These are phyloP conservation scores for Obelidium mucronatum DNA, from an alignment of 192 early-diverging fungal genomes.

Conservation along the genomic window DNA sequence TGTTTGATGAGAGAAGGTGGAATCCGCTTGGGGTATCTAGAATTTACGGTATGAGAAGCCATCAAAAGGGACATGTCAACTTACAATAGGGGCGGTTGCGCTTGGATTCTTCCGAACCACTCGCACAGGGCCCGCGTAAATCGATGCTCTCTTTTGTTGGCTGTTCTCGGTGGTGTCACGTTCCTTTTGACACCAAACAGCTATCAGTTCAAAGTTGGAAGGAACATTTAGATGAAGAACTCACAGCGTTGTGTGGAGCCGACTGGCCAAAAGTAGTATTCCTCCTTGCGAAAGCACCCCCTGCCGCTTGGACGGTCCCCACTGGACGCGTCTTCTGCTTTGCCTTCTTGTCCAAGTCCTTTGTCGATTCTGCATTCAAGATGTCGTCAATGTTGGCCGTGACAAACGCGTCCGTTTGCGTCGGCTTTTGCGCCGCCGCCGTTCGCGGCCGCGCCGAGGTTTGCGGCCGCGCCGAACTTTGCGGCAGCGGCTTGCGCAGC, in stretches of 20 bases:
- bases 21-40: too few species aligned
- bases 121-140: conserved; percentile 30
- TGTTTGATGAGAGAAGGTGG: too few species aligned
- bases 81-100: neutral
- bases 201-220: too few species aligned
- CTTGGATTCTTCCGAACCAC: conserved; percentile 9
- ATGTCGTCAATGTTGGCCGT: neutral
- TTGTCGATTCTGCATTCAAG: conserved; percentile 9
- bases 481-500: neutral
- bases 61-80: too few species aligned
- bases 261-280: conserved; percentile 5
- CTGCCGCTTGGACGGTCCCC: neutral
- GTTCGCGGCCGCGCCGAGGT: neutral
- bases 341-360: conserved; percentile 10
- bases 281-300: neutral
- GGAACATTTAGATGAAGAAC: neutral
- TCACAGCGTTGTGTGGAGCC: neutral
- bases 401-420: neutral
- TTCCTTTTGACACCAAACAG: conserved; percentile 2
- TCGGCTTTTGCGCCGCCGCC: neutral
- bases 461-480: neutral
- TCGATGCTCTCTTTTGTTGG: conserved; percentile 20
- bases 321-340: neutral
- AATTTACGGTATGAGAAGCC: too few species aligned
- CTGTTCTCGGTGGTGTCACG: too few species aligned